Percentiles rank a stretch among this genome's conserved stretches.
Evolutionary conservation across 2,329 filamentous ascomycete genomes (phyloP).

Genomic region (Paecilomyces formosus): DNA sequence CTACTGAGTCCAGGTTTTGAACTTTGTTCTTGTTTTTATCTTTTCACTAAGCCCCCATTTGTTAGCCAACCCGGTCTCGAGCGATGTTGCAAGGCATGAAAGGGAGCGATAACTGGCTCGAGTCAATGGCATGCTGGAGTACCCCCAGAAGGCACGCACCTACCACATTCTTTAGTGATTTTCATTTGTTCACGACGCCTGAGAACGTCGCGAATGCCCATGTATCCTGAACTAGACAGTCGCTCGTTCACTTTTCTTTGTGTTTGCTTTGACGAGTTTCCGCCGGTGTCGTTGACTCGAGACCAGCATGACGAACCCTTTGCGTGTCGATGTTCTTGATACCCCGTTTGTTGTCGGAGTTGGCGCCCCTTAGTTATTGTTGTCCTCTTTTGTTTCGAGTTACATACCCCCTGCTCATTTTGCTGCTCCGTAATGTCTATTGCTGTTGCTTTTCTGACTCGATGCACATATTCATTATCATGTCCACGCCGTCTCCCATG

Average conservation of each 20-base stretch:
- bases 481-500: not conserved
- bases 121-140: not conserved
- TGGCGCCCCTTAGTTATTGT: not conserved
- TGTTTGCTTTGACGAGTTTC: not conserved
- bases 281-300: not conserved
- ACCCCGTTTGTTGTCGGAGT: not conserved
- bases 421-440: not conserved
- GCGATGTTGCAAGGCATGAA: not conserved
- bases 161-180: not conserved
- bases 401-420: not conserved
- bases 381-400: constrained; percentile 4
- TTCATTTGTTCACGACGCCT: not conserved
- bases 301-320: not conserved
- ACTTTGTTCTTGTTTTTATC: not conserved
- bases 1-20: not conserved
- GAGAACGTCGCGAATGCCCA: not conserved
- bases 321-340: not conserved
- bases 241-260: not conserved
- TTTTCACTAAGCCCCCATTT: not conserved
- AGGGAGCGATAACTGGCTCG: not conserved
- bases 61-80: constrained; percentile 6
- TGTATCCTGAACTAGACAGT: not conserved
- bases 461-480: constrained; percentile 8
- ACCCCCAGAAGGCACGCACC: not conserved
- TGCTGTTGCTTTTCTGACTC: constrained; percentile 8